Base-by-base conservation (phyloP, 1,139 yeast genomes). In the Debaryomyces robertsiae region DNA sequence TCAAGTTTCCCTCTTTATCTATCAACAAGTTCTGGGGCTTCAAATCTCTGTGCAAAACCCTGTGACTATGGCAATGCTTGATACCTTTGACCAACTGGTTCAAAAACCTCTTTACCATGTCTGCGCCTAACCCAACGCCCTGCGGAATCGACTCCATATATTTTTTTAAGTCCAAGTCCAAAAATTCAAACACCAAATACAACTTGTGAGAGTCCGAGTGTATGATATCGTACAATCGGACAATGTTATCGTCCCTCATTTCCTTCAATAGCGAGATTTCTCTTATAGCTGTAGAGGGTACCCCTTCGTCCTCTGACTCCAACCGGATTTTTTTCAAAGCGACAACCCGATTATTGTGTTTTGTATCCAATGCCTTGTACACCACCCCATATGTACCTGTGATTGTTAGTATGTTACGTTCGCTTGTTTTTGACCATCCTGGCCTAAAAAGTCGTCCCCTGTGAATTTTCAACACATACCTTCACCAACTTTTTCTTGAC, bases 221-320 rank as follows among this genome's bases (percentile, higher is more conserved):
- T 46, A 94, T 95, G 53, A 94, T 93, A 62, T 94, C 96, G 61
- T 85, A 89, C 39, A 94, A 73, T 38, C 95, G 74, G 29, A 93
- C 97, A 49, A 93, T 91, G 64, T 91, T 90, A 53, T 87, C 95
- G 63, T 93, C 95, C 48, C 88, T 79, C 76, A 93, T 79, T 64
- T 94, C 98, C 64, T 93, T 93, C 53, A 93, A 73, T 36, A 94
- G 75, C 1, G 98, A 91, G 52, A 93, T 93, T 63, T 93, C 99
- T 52, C 99, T 78, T 47, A 93, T 93, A 2, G 99, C 98, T 0
- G 99, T 94, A 14, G 96, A 88, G 4, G 98, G 98, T 27, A 93
- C 98, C 31, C 99, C 99, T 65, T 93, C 98, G 64, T 91, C 98
- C 64, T 94, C 98, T 34, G 95, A 89, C 60, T 94, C 99, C 42